Percentiles rank a stretch among this genome's conserved stretches.
Conservation (phyloP, 2,329 filamentous ascomycete species). For the Fusarium sp. region DNA sequence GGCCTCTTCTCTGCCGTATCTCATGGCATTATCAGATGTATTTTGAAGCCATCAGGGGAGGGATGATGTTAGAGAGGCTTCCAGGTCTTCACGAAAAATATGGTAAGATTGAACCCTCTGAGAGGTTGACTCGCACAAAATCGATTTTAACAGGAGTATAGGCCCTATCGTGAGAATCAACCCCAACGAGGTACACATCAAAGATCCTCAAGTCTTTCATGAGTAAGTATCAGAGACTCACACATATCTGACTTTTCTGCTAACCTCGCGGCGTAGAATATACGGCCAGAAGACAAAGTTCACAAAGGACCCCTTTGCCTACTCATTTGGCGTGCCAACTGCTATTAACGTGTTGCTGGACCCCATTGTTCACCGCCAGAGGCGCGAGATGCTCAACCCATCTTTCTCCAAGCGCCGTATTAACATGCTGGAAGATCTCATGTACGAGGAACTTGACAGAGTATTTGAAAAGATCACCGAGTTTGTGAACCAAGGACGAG, state of each 20-base stretch:
- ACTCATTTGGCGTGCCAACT: background rate
- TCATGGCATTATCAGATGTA: background rate
- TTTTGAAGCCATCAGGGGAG: background rate
- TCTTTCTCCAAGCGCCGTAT: background rate
- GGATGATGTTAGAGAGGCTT: background rate
- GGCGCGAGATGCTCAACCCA: background rate
- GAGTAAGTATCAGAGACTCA: background rate
- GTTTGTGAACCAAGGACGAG: background rate
- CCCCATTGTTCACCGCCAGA: background rate
- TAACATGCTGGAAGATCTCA: background rate
- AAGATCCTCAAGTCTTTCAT: background rate
- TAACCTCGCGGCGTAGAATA: background rate
- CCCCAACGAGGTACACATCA: background rate
- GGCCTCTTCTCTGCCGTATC: background rate
- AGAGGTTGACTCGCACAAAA: background rate
- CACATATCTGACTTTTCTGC: background rate
- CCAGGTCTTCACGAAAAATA: background rate
- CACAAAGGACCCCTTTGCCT: background rate
- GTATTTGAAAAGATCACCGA: background rate
- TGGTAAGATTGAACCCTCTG: background rate
- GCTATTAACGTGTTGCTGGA: background rate
- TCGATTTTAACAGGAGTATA: background rate
- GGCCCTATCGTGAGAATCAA: background rate
- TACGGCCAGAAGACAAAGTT: background rate
- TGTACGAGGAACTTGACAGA: background rate